phyloP scores from a whole-genome alignment of 1,284 basidiomycete species.

The Pseudomicrostroma phylloplanum region DNA sequence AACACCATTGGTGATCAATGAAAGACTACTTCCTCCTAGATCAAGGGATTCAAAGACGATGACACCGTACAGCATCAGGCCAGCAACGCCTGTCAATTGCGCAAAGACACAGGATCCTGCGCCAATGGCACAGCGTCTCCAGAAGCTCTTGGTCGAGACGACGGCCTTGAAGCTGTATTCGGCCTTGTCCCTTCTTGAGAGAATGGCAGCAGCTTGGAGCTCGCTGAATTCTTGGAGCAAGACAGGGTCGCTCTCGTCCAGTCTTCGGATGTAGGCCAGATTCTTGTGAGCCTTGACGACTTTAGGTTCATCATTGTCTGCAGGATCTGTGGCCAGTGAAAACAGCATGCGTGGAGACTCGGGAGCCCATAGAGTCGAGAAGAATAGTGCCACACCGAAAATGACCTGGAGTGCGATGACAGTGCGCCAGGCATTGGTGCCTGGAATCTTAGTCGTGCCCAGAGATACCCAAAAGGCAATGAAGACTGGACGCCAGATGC shows the following conservation, averaged over 20 bases:
- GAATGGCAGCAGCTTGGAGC: background rate
- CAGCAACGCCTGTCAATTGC: background rate
- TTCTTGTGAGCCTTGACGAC: constrained; percentile 6
- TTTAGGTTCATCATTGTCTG: background rate
- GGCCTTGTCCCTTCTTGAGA: background rate
- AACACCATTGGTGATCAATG: background rate
- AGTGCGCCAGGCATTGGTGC: constrained; percentile 2
- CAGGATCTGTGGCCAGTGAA: background rate
- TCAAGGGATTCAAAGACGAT: constrained; percentile 3
- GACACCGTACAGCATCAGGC: constrained; percentile 1
- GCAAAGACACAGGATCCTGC: constrained; percentile 1
- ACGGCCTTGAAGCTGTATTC: background rate
- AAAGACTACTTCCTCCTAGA: background rate
- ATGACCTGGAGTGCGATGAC: background rate
- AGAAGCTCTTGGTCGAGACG: background rate
- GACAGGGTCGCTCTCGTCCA: background rate
- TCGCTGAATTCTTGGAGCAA: background rate
- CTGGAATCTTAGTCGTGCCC: constrained; percentile 3
- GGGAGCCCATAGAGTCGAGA: background rate
- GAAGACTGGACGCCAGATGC: background rate
- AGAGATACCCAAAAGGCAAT: constrained; percentile 2
- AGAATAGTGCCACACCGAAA: background rate
- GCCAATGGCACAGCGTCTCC: background rate
- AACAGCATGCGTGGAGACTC: constrained; percentile 1
- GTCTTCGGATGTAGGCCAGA: background rate